Evolutionary conservation across 176 grass and related monocot species (phyloP), one percentile per base, ranked within the genome.

Genomic region (Ananas comosus): DNA sequence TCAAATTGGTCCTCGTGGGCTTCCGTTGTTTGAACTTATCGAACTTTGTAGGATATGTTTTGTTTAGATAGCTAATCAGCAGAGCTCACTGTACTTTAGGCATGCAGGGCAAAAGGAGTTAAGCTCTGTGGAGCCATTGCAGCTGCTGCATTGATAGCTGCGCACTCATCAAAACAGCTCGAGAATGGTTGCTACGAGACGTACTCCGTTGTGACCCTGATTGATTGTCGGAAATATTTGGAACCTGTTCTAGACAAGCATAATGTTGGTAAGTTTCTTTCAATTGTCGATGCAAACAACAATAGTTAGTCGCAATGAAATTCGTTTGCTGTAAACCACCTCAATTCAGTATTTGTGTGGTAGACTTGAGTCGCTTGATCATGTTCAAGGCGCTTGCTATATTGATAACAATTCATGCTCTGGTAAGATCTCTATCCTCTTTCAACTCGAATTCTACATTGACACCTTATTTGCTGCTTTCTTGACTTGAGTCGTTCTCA

Each of bases 101-200:
- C 85, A 78, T 97, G 94, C 89, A 81, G 88, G 78, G 84, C 70
- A 48, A 92, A 83, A 5, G 89, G 82, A 25, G 74, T 92, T 75
- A 97, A 29, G 82, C 75, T 97, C 4, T 92, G 86, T 53, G 64
- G 74, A 27, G 86, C 86, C 51, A 82, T 90, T 51, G 69, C 89
- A 22, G 89, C 84, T 6, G 94, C 94, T 3, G 83, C 86, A 69
- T 69, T 97, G 64, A 70, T 90, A 16, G 84, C 89, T 51, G 52
- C 89, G 21, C 74, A 83, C 18, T 79, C 73, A 0, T 90, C 80
- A 1, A 92, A 97, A 66, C 70, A 85, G 18, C 47, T 88, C 11
- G 82, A 78, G 13, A 67, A 42, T 2, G 72, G 29, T 8, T 82
- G 81, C 79, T 73, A 84, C 47, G 84, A 90, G 82, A 81, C 77